Evolutionary conservation across 2,329 filamentous ascomycete species (phyloP).

Genomic region (Phaeoacremonium minimum): DNA sequence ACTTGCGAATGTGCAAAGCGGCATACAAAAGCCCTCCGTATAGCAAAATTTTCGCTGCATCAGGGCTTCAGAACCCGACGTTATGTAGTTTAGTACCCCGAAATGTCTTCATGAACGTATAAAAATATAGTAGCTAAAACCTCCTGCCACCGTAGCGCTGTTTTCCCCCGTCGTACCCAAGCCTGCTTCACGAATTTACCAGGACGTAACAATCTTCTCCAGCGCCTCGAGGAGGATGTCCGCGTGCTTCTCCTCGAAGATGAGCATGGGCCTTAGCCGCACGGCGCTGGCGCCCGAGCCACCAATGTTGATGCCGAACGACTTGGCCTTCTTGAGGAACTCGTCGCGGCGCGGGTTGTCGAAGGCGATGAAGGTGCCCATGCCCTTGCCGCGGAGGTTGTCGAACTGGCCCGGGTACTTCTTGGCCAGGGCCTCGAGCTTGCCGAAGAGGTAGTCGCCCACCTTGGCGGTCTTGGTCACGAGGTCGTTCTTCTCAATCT

Average conservation of each 20-base stretch:
- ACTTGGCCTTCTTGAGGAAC: slow-evolving; percentile 75
- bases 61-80: too few species aligned
- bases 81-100: too few species aligned
- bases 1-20: too few species aligned
- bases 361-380: slow-evolving; percentile 91
- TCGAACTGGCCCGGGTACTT: slow-evolving; percentile 74
- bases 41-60: too few species aligned
- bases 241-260: slow-evolving; percentile 88
- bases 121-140: too few species aligned
- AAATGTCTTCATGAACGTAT: too few species aligned
- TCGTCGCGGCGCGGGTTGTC: slow-evolving; percentile 77
- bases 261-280: slow-evolving; percentile 80
- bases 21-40: too few species aligned
- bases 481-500: slow-evolving; percentile 73
- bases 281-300: slow-evolving; percentile 74
- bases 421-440: slow-evolving; percentile 62
- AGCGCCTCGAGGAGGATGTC: slow-evolving; percentile 76
- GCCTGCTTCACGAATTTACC: too few species aligned
- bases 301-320: slow-evolving; percentile 79
- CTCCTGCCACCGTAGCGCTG: too few species aligned
- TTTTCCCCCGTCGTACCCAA: too few species aligned
- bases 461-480: slow-evolving; percentile 74
- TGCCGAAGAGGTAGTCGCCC: slow-evolving; percentile 72
- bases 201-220: slow-evolving; percentile 64
- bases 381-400: slow-evolving; percentile 82